Conservation (phyloP, 768 basidiomycete species). For the Roridomyces roridus region DNA sequence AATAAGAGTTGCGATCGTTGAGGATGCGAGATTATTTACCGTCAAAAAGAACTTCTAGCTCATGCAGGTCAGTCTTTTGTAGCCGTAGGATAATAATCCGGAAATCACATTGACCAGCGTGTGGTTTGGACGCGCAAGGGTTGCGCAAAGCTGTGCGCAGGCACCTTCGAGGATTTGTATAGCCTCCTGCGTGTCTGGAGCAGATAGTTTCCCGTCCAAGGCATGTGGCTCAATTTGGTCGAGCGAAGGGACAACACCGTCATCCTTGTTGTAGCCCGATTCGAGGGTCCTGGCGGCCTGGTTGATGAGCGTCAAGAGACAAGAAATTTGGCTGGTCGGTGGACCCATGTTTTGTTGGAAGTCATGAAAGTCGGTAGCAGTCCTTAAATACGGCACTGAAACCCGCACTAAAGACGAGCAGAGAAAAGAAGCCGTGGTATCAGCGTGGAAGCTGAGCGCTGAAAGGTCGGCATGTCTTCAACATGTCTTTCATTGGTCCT, state of each 20-base stretch:
- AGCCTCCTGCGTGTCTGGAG: conserved; percentile 27
- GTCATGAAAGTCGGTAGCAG: neutral
- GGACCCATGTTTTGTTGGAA: neutral
- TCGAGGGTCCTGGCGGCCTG: conserved; percentile 24
- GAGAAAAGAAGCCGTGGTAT: too few relatives aligned
- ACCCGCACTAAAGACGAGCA: too few relatives aligned
- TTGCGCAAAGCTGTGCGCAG: conserved; percentile 33
- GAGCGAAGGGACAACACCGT: conserved; percentile 25
- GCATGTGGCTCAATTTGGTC: conserved; percentile 29
- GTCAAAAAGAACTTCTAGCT: conserved; percentile 15
- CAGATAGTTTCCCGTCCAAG: conserved; percentile 23
- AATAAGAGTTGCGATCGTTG: too few relatives aligned
- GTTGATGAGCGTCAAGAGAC: conserved; percentile 22
- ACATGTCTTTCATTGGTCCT: too few relatives aligned
- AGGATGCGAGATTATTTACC: neutral
- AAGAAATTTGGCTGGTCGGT: conserved; percentile 14
- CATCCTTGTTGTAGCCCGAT: conserved; percentile 13
- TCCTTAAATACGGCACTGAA: too few relatives aligned
- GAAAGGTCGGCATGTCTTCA: too few relatives aligned
- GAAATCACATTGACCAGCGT: conserved; percentile 29
- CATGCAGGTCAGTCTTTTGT: neutral
- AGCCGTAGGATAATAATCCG: neutral
- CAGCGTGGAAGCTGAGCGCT: too few relatives aligned
- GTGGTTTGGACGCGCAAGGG: conserved; percentile 31
- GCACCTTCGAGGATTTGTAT: conserved; percentile 35